Percentiles rank a stretch among this genome's conserved stretches.
Conservation (phyloP, 768 basidiomycete genomes). For the Gymnopilus junonius region DNA sequence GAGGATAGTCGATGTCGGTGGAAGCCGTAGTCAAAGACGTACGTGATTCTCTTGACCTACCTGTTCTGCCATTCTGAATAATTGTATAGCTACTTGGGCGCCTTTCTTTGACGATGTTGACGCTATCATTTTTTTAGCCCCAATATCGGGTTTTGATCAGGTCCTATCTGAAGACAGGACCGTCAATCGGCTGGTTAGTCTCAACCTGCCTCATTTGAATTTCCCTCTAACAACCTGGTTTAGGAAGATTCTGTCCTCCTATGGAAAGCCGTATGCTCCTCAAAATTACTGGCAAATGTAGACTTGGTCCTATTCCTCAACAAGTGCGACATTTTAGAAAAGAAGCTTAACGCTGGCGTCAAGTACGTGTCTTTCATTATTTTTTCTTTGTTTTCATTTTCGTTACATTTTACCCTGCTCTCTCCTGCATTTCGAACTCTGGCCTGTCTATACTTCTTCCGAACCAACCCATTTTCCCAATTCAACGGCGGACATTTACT, state of each 20-base stretch:
- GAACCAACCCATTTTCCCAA: neutral
- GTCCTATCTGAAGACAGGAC: conserved; percentile 64
- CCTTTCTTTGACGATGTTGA: conserved; percentile 79
- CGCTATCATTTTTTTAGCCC: conserved; percentile 79
- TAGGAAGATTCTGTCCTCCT: conserved; percentile 89
- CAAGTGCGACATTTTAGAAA: conserved; percentile 83
- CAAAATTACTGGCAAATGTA: conserved; percentile 79
- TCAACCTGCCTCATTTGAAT: neutral
- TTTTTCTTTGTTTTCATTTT: neutral
- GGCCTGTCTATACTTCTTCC: neutral
- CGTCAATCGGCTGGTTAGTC: conserved; percentile 61
- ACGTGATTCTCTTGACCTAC: conserved; percentile 9
- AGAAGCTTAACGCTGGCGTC: conserved; percentile 67
- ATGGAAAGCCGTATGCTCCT: conserved; percentile 86
- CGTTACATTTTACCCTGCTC: conserved; percentile 4
- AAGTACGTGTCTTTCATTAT: conserved; percentile 32
- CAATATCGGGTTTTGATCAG: conserved; percentile 76
- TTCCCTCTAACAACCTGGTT: conserved; percentile 1
- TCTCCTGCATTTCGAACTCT: neutral
- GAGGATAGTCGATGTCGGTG: conserved; percentile 81
- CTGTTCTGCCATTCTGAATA: neutral
- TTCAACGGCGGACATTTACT: conserved; percentile 8
- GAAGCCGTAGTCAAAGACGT: conserved; percentile 64
- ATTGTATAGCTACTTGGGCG: conserved; percentile 58
- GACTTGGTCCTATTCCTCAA: conserved; percentile 87